phyloP scores from a whole-genome alignment of 2,329 filamentous ascomycete species.

The Tolypocladium sp. region DNA sequence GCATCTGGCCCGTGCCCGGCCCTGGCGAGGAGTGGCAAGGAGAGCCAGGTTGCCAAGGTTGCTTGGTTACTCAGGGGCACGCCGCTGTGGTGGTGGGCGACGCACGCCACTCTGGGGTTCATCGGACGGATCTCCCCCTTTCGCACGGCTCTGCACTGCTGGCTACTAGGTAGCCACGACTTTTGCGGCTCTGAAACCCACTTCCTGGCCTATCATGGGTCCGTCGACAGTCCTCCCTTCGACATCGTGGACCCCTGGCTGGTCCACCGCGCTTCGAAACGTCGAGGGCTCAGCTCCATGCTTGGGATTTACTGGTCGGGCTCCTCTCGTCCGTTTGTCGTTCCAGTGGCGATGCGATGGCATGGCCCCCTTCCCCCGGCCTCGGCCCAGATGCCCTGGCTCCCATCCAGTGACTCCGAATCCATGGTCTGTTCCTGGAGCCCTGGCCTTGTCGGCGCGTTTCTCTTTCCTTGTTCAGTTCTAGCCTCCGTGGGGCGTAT shows the following conservation, averaged over 20 bases:
- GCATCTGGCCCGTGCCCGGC: not conserved
- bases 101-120: not conserved
- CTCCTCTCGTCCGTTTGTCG: not conserved
- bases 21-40: not conserved
- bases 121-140: not conserved
- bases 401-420: constrained; percentile 5
- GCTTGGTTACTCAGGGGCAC: not conserved
- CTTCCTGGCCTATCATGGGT: constrained; percentile 6
- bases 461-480: constrained; percentile 3
- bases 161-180: not conserved
- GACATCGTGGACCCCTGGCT: constrained; percentile 1
- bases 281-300: constrained; percentile 1
- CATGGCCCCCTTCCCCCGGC: not conserved
- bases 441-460: not conserved
- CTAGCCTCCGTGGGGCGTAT: constrained; percentile 1
- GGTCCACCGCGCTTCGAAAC: constrained; percentile 7
- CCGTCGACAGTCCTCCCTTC: constrained; percentile 5
- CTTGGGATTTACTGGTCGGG: constrained; percentile 4
- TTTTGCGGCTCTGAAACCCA: constrained; percentile 7
- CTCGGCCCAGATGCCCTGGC: constrained; percentile 1
- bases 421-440: constrained; percentile 6
- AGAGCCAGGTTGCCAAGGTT: not conserved
- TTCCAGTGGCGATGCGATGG: not conserved
- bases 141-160: not conserved
- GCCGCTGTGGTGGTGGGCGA: not conserved